Evolutionary conservation across 2,329 filamentous ascomycete species (phyloP).

Genomic region (Xylaria hypoxylon): DNA sequence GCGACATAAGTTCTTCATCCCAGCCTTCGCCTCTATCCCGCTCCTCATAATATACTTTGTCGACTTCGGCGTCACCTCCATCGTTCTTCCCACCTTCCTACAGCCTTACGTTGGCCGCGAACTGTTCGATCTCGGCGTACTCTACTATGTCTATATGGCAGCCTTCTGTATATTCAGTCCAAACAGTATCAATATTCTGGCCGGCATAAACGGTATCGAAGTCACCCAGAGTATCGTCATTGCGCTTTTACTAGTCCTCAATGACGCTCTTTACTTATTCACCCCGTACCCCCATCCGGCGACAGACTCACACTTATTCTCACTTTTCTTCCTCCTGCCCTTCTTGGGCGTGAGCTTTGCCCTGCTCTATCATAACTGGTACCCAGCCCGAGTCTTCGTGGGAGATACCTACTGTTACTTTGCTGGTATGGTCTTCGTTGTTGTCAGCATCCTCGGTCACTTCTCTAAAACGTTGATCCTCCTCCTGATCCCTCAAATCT

Average conservation of each 20-base stretch:
- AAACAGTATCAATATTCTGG: constrained; percentile 99
- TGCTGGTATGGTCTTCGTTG: constrained; percentile 98
- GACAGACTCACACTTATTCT: constrained; percentile 95
- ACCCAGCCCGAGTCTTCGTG: constrained; percentile 93
- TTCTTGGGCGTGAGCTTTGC: constrained; percentile 94
- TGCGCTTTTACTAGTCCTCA: constrained; percentile 82
- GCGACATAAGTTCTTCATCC: constrained; percentile 99
- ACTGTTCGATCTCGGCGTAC: constrained; percentile 81
- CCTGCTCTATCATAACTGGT: constrained; percentile 93
- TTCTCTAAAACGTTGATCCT: constrained; percentile 97
- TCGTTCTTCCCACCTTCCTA: constrained; percentile 89
- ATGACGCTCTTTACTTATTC: constrained; percentile 89
- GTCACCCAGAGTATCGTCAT: constrained; percentile 94
- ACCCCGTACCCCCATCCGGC: constrained; percentile 90
- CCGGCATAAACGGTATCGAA: constrained; percentile 98
- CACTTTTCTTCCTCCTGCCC: constrained; percentile 91
- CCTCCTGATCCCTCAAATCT: constrained; percentile 90
- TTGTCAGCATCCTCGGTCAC: constrained; percentile 95
- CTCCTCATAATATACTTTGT: constrained; percentile 98
- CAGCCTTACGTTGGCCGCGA: constrained; percentile 82
- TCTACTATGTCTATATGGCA: constrained; percentile 98
- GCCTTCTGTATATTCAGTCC: constrained; percentile 96
- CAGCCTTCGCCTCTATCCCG: constrained; percentile 90
- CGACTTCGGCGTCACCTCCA: constrained; percentile 95
- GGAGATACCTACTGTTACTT: constrained; percentile 99